Percentiles rank a stretch among this genome's conserved stretches.
phyloP scores from a whole-genome alignment of 2,329 filamentous ascomycete species.

The Rutstroemia sydowiana region DNA sequence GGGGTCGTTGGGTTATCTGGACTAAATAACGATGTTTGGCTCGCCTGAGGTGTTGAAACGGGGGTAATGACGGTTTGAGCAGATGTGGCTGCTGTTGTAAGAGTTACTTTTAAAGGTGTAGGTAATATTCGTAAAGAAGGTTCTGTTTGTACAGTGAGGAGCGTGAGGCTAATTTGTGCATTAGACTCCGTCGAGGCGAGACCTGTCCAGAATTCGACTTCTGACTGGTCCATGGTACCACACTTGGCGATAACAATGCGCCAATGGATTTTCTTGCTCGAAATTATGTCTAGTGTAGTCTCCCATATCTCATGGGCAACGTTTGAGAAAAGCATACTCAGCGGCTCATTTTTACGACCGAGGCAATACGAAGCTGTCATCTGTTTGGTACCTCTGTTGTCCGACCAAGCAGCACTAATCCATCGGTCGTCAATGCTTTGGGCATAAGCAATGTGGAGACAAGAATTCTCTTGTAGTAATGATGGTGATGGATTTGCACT shows the following conservation, averaged over 20 bases:
- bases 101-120: conserved; percentile 40
- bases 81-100: conserved; percentile 34
- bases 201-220: conserved; percentile 53
- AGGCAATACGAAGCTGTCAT: conserved; percentile 68
- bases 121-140: conserved; percentile 58
- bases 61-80: conserved; percentile 47
- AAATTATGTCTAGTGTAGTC: conserved; percentile 66
- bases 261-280: conserved; percentile 65
- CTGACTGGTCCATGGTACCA: conserved; percentile 58
- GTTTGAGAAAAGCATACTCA: conserved; percentile 49
- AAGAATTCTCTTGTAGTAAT: conserved; percentile 69
- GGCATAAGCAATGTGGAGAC: conserved; percentile 74
- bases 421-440: conserved; percentile 69
- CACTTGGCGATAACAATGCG: conserved; percentile 68
- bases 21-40: conserved; percentile 45
- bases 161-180: conserved; percentile 45
- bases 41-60: conserved; percentile 55
- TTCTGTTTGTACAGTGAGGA: conserved; percentile 58
- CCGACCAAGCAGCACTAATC: conserved; percentile 75
- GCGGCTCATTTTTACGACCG: conserved; percentile 46
- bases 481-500: conserved; percentile 61
- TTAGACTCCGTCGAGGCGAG: conserved; percentile 46
- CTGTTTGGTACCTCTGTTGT: conserved; percentile 67
- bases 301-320: conserved; percentile 73
- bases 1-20: conserved; percentile 42